A percentile compares a stretch with the other conserved stretches of the same genome.
Conservation (phyloP, 768 basidiomycete species). For the Trametes cubensis region DNA sequence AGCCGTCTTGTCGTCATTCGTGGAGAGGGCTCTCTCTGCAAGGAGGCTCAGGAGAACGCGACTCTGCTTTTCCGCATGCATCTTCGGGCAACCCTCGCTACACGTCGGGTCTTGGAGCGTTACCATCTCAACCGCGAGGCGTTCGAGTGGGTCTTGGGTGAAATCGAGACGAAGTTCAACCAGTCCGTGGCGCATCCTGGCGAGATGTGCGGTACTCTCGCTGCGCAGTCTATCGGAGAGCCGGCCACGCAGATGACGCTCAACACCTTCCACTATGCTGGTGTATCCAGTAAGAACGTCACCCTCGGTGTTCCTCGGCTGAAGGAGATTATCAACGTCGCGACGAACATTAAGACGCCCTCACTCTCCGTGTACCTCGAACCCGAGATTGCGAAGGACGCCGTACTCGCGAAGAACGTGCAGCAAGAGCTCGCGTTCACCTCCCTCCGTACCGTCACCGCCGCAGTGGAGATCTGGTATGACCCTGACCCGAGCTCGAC, state of each 20-base stretch:
- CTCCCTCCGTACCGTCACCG: conserved; percentile 89
- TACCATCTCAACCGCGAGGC: conserved; percentile 90
- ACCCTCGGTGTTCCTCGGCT: conserved; percentile 98
- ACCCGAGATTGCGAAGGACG: conserved; percentile 64
- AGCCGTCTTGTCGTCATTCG: conserved; percentile 85
- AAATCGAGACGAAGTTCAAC: conserved; percentile 96
- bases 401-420: conserved; percentile 76
- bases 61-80: conserved; percentile 94
- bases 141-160: conserved; percentile 96
- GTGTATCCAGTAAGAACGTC: conserved; percentile 99
- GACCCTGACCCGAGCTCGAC: conserved; percentile 92
- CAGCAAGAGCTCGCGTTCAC: conserved; percentile 94
- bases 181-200: conserved; percentile 90
- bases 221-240: conserved; percentile 99
- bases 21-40: conserved; percentile 75
- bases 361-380: conserved; percentile 91
- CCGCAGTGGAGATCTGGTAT: conserved; percentile 97
- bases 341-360: conserved; percentile 97
- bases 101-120: conserved; percentile 85
- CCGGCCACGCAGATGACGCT: conserved; percentile 99
- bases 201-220: conserved; percentile 98
- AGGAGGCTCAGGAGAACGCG: conserved; percentile 83
- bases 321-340: conserved; percentile 99
- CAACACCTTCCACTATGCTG: conserved; percentile 99
- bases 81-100: conserved; percentile 83